These are phyloP conservation scores for Gremmenia infestans DNA, from an alignment of 2,329 filamentous ascomycete genomes.

Conservation along the genomic window DNA sequence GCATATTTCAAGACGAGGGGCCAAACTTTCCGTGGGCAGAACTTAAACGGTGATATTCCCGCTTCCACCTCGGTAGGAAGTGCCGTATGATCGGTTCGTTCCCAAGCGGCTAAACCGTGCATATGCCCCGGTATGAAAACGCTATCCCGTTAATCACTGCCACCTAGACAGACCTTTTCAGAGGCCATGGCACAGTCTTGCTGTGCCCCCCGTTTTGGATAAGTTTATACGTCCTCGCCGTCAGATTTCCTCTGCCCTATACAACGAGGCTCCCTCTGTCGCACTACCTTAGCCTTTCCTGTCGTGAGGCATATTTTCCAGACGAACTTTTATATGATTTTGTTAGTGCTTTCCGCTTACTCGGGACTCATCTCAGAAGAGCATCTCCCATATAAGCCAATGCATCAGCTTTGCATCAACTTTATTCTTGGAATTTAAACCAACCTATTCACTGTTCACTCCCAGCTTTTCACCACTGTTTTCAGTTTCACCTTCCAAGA, in stretches of 20 bases:
- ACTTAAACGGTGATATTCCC: neutral
- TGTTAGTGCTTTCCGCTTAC: constrained; percentile 5
- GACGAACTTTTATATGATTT: constrained; percentile 12
- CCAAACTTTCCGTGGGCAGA: neutral
- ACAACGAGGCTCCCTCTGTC: constrained; percentile 4
- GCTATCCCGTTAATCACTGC: constrained; percentile 11
- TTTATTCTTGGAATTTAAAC: neutral
- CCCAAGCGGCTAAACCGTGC: constrained; percentile 10
- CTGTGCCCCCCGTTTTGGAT: constrained; percentile 19
- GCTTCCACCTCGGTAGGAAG: neutral
- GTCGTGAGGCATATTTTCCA: constrained; percentile 16
- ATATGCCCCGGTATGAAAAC: neutral
- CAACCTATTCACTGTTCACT: neutral
- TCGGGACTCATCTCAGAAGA: constrained; percentile 5
- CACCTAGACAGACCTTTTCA: constrained; percentile 13
- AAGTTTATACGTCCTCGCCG: constrained; percentile 19
- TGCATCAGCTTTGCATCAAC: neutral
- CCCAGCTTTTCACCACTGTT: neutral
- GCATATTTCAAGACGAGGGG: constrained; percentile 5
- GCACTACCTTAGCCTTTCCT: constrained; percentile 6
- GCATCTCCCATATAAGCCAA: neutral
- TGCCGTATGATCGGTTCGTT: neutral
- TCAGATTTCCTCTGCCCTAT: constrained; percentile 15
- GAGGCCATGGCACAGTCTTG: constrained; percentile 17
- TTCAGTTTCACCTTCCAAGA: neutral